Base-by-base conservation (phyloP, 225 moss, liverwort and hornwort genomes). In the Straminergon stramineum region DNA sequence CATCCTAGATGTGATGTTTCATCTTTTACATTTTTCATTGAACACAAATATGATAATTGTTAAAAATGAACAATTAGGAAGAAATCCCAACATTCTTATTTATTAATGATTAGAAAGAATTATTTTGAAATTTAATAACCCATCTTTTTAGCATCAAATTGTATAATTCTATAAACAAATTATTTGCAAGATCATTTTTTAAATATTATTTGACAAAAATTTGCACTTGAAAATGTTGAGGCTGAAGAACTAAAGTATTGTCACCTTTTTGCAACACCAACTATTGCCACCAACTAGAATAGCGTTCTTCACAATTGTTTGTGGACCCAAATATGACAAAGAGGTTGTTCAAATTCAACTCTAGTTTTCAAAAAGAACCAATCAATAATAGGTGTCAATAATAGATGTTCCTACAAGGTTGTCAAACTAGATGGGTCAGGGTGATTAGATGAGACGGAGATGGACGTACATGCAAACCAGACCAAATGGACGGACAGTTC, bases 251-350 rank as follows among this genome's bases (percentile, higher is more conserved):
- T 55, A 24, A 22, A 23, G 35, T 16, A 55, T 55, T 3, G 0
- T 26, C 71, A 71, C 2, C 8, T 3, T 26, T 71, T 9, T 43
- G 27, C 28, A 43, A 73, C 27, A 71, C 7, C 0, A 24, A 0
- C 3, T 0, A 2, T 39, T 64, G 28, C 26, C 10, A 43, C 16
- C 1, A 48, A 1, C 2, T 75, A 75, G 3, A 31, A 31, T 18
- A 48, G 0, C 17, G 0, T 45, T 26, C 28, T 18, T 43, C 0
- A 35, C 55, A 78, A 35, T 0, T 13, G 0, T 0, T 35, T 9
- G 23, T 35, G 8, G 8, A 35, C 1, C 9, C 8, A 53, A 22
- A 35, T 35, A 77, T 22, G 3, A 24, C 37, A 56, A 78, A 56
- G 10, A 9, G 1, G 13, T 35, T 55, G 6, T 37, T 55, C 15